phyloP scores from a whole-genome alignment of 805 yeast genomes.

The Cyberlindnera mississippiensis region DNA sequence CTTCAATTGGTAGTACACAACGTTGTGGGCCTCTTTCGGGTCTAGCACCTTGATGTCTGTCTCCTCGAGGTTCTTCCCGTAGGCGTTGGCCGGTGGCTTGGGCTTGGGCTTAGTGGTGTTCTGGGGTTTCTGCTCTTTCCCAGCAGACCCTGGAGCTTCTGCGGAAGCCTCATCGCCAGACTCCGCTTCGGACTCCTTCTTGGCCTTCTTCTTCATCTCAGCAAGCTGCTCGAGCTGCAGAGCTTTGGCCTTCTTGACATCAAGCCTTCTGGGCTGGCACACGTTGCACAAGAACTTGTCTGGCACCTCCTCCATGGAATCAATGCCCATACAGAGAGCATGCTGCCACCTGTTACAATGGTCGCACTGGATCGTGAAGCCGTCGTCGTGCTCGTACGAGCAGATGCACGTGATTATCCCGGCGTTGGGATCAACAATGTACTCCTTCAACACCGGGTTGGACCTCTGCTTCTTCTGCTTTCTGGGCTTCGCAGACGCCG shows the following conservation, averaged over 20 bases:
- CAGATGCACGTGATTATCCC: conserved; percentile 90
- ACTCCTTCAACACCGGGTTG: conserved; percentile 25
- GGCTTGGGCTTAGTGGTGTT: conserved; percentile 16
- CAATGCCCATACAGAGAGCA: conserved; percentile 82
- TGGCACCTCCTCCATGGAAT: conserved; percentile 69
- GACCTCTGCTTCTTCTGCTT: conserved; percentile 10
- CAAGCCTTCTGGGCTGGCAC: conserved; percentile 57
- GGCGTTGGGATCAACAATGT: conserved; percentile 73
- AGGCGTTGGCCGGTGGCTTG: conserved; percentile 20
- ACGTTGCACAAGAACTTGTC: conserved; percentile 77
- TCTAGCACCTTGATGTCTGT: conserved; percentile 31
- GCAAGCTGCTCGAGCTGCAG: conserved; percentile 33
- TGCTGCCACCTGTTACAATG: conserved; percentile 93
- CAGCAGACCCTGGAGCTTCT: not conserved
- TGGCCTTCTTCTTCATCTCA: conserved; percentile 14
- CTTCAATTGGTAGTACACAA: conserved; percentile 32
- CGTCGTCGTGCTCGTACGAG: conserved; percentile 83
- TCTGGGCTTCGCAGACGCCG: not conserved
- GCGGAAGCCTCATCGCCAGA: conserved; percentile 7
- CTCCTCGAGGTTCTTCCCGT: conserved; percentile 32
- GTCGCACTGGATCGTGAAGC: conserved; percentile 93
- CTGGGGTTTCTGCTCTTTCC: conserved; percentile 13
- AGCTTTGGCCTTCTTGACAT: conserved; percentile 39
- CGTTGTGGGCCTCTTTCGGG: conserved; percentile 35
- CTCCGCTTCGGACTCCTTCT: not conserved